phyloP scores from a whole-genome alignment of 768 basidiomycete genomes.

The Lactarius sanguifluus region DNA sequence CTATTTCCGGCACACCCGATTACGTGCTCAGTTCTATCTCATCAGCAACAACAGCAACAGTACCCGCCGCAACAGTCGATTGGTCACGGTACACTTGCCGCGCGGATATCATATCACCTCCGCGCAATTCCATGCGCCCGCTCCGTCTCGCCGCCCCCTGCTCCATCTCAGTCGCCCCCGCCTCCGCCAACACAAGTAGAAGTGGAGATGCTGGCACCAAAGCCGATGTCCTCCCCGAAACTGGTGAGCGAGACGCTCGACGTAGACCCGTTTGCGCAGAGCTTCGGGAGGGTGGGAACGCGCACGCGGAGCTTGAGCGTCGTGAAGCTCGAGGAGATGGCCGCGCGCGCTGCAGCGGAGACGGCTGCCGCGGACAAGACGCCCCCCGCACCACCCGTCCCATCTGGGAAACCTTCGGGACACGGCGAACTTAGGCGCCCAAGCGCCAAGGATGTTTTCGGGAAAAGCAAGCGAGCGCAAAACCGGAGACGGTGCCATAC shows the following conservation, averaged over 20 bases:
- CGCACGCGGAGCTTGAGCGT: conserved; percentile 57
- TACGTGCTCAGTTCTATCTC: conserved; percentile 37
- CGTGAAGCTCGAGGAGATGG: conserved; percentile 69
- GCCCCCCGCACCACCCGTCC: conserved; percentile 57
- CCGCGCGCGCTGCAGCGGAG: conserved; percentile 44
- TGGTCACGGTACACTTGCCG: conserved; percentile 60
- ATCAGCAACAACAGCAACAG: too few species aligned
- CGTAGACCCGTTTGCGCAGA: not conserved
- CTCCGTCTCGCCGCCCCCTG: conserved; percentile 62
- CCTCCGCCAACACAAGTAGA: conserved; percentile 18
- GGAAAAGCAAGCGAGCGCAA: conserved; percentile 2
- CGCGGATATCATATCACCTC: conserved; percentile 60
- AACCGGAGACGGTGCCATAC: not conserved
- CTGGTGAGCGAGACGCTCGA: conserved; percentile 35
- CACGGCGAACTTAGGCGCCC: conserved; percentile 19
- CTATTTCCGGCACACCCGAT: conserved; percentile 33
- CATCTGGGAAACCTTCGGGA: conserved; percentile 40
- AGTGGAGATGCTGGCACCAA: conserved; percentile 53
- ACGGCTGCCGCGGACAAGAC: conserved; percentile 51
- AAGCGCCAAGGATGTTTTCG: conserved; percentile 38
- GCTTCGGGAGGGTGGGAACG: conserved; percentile 19
- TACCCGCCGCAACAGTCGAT: conserved; percentile 42
- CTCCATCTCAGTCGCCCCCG: conserved; percentile 43
- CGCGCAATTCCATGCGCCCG: conserved; percentile 55
- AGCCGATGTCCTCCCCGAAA: conserved; percentile 70